Evolutionary conservation across 495 filamentous ascomycete species (phyloP).

Genomic region (Daldinia childiae): DNA sequence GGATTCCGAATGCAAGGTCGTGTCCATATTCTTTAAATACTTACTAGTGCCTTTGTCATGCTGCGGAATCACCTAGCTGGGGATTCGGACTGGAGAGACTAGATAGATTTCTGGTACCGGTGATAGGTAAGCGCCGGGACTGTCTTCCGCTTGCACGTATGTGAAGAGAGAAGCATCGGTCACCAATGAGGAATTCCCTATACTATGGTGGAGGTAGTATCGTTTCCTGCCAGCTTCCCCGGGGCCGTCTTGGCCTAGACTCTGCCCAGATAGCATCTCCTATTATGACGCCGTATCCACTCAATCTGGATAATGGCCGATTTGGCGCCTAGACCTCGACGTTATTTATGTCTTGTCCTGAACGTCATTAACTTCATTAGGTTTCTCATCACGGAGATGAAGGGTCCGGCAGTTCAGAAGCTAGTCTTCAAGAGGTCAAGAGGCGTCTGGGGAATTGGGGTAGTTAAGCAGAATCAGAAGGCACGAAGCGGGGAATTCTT

Average conservation of each 20-base stretch:
- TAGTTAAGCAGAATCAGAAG: conserved; percentile 1
- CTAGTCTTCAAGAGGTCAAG: conserved; percentile 12
- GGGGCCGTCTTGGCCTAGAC: not conserved
- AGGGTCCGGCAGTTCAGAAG: conserved; percentile 26
- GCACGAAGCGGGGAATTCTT: not conserved
- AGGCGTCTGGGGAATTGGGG: conserved; percentile 7
- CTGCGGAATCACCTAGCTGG: too few species aligned
- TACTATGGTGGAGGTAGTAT: not conserved
- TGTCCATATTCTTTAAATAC: too few species aligned
- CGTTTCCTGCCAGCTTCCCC: not conserved
- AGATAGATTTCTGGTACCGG: not conserved
- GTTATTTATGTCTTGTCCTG: not conserved
- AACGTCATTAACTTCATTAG: conserved; percentile 2
- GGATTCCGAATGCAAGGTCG: not conserved
- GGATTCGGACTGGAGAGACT: not conserved
- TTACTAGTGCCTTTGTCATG: not conserved
- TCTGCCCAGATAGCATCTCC: not conserved
- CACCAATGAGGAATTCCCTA: not conserved
- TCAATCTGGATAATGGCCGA: not conserved
- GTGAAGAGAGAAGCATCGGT: not conserved
- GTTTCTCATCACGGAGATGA: conserved; percentile 22
- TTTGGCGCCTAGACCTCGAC: not conserved
- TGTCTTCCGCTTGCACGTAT: not conserved
- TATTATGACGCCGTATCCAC: not conserved
- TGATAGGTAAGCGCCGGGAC: not conserved